Conservation (phyloP, 2,329 filamentous ascomycete species). For the Apiospora arundinis region DNA sequence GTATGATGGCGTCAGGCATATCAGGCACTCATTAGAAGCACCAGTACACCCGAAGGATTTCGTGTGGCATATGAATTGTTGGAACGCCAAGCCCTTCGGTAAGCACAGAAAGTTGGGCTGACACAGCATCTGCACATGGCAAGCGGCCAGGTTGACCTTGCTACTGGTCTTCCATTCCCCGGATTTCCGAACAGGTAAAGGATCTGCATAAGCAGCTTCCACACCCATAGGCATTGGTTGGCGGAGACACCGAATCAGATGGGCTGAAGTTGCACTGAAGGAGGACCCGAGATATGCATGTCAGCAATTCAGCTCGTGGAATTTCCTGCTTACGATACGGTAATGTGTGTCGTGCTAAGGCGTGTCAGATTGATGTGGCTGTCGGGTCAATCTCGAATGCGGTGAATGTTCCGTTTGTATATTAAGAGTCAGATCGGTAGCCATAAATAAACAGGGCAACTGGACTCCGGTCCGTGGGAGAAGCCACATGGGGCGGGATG, state of each 20-base stretch:
- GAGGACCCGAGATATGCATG: not conserved
- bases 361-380: not conserved
- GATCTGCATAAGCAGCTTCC: not conserved
- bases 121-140: not conserved
- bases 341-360: not conserved
- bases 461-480: not conserved
- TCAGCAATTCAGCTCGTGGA: constrained; percentile 1
- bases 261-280: not conserved
- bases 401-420: not conserved
- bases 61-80: not conserved
- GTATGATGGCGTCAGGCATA: not conserved
- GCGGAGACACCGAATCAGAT: not conserved
- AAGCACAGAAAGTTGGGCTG: not conserved
- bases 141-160: not conserved
- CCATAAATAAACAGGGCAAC: not conserved
- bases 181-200: not conserved
- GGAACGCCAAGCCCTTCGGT: not conserved
- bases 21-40: not conserved
- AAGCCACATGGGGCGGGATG: too few species aligned
- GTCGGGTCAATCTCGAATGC: not conserved
- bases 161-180: not conserved
- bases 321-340: not conserved
- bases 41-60: not conserved
- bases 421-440: not conserved
- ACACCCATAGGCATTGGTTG: not conserved